Conservation (phyloP, 805 yeast genomes). For the Metschnikowia proteae region DNA sequence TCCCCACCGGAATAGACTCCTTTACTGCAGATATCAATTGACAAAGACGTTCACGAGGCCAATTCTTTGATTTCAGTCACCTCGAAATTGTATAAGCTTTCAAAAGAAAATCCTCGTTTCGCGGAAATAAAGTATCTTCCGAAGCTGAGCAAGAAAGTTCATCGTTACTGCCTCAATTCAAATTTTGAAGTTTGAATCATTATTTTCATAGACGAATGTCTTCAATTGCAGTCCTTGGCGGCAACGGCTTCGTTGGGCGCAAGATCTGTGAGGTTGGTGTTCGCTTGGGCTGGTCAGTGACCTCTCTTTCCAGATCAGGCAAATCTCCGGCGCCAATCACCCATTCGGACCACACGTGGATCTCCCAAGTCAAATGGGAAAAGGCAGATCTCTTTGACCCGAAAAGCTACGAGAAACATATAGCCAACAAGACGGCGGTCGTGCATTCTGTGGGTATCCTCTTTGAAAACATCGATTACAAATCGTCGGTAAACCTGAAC, state of each 20-base stretch:
- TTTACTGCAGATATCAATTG: neutral
- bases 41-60: neutral
- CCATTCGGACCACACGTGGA: slow-evolving; percentile 38
- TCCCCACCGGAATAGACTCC: neutral
- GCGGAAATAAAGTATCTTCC: no score
- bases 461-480: slow-evolving; percentile 66
- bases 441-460: slow-evolving; percentile 82
- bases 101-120: no score
- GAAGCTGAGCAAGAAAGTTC: no score
- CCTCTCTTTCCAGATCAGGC: slow-evolving; percentile 68
- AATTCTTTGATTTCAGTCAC: neutral
- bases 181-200: no score
- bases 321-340: slow-evolving; percentile 36
- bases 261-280: slow-evolving; percentile 67
- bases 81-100: no score
- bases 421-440: slow-evolving; percentile 56
- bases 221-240: slow-evolving; percentile 72
- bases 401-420: slow-evolving; percentile 45
- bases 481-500: slow-evolving; percentile 46
- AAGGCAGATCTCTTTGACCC: slow-evolving; percentile 68
- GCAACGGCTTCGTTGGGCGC: slow-evolving; percentile 76
- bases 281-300: slow-evolving; percentile 58
- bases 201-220: slow-evolving; percentile 8
- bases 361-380: slow-evolving; percentile 58
- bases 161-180: neutral